Conservation (phyloP, 2,329 filamentous ascomycete genomes). For the Cryphonectria naterciae region DNA sequence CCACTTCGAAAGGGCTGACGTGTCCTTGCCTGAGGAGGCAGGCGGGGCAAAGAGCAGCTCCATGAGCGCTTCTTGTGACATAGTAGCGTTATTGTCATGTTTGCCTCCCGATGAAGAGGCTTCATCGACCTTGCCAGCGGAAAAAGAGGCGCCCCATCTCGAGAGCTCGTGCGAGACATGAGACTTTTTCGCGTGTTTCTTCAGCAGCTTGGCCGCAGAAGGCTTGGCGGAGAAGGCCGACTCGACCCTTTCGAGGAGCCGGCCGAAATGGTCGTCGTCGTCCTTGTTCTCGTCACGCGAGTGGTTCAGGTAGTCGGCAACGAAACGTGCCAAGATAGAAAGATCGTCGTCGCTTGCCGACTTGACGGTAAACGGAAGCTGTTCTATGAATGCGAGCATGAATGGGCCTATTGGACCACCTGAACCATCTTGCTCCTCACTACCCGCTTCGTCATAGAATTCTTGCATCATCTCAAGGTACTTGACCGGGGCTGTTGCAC, state of each 20-base stretch:
- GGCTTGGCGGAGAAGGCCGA: conserved; percentile 23
- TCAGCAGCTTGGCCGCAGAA: conserved; percentile 23
- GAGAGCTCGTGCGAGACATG: conserved; percentile 25
- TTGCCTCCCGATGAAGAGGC: conserved; percentile 34
- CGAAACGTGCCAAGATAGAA: conserved; percentile 57
- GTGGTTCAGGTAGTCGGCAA: conserved; percentile 60
- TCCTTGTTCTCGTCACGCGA: conserved; percentile 56
- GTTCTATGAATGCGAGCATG: conserved; percentile 72
- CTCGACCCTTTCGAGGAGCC: conserved; percentile 21
- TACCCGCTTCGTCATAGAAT: conserved; percentile 43
- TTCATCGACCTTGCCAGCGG: conserved; percentile 26
- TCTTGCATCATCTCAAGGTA: conserved; percentile 75
- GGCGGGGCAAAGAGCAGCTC: conserved; percentile 57
- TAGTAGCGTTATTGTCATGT: neutral
- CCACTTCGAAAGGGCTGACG: conserved; percentile 65
- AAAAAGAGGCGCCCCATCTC: conserved; percentile 29
- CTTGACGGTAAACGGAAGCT: conserved; percentile 71
- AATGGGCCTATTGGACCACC: conserved; percentile 62
- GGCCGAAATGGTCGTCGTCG: conserved; percentile 17
- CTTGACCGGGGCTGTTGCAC: conserved; percentile 76
- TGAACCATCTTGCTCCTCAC: conserved; percentile 37
- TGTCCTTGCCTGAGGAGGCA: conserved; percentile 51
- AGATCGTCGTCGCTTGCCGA: conserved; percentile 49
- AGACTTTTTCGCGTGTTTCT: conserved; percentile 22
- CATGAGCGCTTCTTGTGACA: conserved; percentile 49